Evolutionary conservation across 805 yeast genomes (phyloP), one percentile per base, ranked within the genome.

Genomic region (Ogataea pignaliae): DNA sequence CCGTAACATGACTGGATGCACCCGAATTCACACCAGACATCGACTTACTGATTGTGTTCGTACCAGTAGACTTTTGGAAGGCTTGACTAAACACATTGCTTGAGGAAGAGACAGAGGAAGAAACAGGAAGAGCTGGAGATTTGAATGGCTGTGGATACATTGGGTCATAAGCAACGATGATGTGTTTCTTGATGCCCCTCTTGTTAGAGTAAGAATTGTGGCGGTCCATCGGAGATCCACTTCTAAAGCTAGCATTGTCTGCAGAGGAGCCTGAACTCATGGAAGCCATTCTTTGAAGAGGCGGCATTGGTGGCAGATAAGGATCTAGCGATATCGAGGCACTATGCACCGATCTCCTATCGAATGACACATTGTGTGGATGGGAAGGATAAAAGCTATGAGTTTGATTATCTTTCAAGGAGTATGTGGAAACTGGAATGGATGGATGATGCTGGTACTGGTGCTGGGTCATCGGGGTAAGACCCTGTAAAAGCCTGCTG

Each of bases 171-270:
- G 34, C 34, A 15, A 30, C 11, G 5, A 47, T 36, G 36, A 39
- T 43, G 30, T 48, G 54, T 36, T 50, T 56, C 31, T 51, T 53
- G 34, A 59, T 57, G 6, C 61, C 63, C 21, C 64, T 50, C n/a
- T 58, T 43, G 15, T 62, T 66, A 21, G 54, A 54, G 30, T 44
- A 47, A 39, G 53, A 50, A 29, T 52, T 44, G 37, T 47, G 46
- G 14, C 56, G 44, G 29, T 64, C 69, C 5, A 31, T 36, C 9
- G 65, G 67, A 8, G 66, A 61, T 2, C 54, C 55, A 15, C 60
- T 52, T 33, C 55, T 53, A 31, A 54, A 37, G 41, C 63, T 55
- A 2, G 47, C 47, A 17, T 43, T 48, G 30, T 59, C 62, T 10
- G 36, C 44, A 2, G 60, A 53, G 1, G 64, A 60, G 3, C 54